Evolutionary conservation across 225 moss, liverwort and hornwort genomes (phyloP), one percentile per base, ranked within the genome.

Genomic region (Marchantia polymorpha): DNA sequence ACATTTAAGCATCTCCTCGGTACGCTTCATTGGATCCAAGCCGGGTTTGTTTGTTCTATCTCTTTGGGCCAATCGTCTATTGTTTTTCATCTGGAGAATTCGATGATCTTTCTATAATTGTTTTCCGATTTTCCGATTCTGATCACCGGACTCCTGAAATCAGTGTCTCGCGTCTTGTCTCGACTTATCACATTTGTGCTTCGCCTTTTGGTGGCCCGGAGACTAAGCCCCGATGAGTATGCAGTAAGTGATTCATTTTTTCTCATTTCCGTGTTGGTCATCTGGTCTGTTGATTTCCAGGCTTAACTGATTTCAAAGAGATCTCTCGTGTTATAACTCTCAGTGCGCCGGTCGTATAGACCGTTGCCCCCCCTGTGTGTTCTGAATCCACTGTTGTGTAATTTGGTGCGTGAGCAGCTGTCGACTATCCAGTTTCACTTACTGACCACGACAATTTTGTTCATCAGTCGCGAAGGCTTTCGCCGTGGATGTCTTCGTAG

Each of bases 391-490:
- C 5, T 39, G 39, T 39, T 39, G 39, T 39, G 39, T 13, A 49
- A 58, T 7, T 64, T 8, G 64, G 26, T 82, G 64, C 72, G 23
- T 23, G 79, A 83, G 66, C 89, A 95, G 95, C 79, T 95, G 54
- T 92, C 92, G 78, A 87, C 99, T 60, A 91, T 99, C 81, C 99
- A 95, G 68, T 99, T 99, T 71, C 99, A 92, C 84, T 91, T 99
- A 22, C 89, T 95, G 80, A 99, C 95, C 30, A 99, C 99, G 52
- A 93, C 92, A 56, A 90, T 93, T 69, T 54, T 99, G 27, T 95
- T 99, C 81, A 89, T 99, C 81, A 95, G 93, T 81, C 92, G 99
- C 22, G 99, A 99, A 89, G 99, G 99, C 4, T 95, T 93, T 80
- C 95, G 99, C 30, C 90, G 95, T 55, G 99, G 99, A 77, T 99